Evolutionary conservation across 768 basidiomycete genomes (phyloP).

Genomic region (Favolaschia claudopus): DNA sequence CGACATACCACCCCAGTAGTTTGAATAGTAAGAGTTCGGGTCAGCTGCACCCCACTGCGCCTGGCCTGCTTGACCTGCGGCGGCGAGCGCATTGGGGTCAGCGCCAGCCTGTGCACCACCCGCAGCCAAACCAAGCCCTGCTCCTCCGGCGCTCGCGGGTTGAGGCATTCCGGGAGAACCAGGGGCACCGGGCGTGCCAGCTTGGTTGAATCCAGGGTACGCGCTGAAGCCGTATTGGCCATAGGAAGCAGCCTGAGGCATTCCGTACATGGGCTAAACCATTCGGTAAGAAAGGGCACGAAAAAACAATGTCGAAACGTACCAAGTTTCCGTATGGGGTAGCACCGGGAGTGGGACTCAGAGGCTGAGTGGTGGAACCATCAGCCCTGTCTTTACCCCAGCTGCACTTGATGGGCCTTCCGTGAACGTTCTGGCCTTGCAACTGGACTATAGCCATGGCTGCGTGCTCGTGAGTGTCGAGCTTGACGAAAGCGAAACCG

Average conservation of each 20-base stretch:
- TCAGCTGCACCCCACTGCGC: slow-evolving; percentile 82
- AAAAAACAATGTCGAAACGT: slow-evolving; percentile 34
- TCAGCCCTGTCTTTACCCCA: slow-evolving; percentile 97
- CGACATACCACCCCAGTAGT: slow-evolving; percentile 85
- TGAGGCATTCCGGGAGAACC: slow-evolving; percentile 69
- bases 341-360: slow-evolving; percentile 69
- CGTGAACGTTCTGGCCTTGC: slow-evolving; percentile 97
- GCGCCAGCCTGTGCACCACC: slow-evolving; percentile 64
- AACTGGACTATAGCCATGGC: slow-evolving; percentile 98
- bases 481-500: slow-evolving; percentile 98
- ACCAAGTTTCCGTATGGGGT: slow-evolving; percentile 86
- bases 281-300: slow-evolving; percentile 8
- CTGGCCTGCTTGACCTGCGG: slow-evolving; percentile 66
- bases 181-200: slow-evolving; percentile 56
- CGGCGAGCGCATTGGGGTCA: slow-evolving; percentile 59
- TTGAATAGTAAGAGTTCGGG: slow-evolving; percentile 78
- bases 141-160: slow-evolving; percentile 59
- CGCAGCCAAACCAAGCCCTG: slow-evolving; percentile 61
- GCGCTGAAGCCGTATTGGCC: slow-evolving; percentile 82
- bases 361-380: slow-evolving; percentile 63
- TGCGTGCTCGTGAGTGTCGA: slow-evolving; percentile 98
- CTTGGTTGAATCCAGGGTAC: slow-evolving; percentile 72
- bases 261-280: slow-evolving; percentile 84
- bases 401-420: slow-evolving; percentile 96
- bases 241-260: slow-evolving; percentile 84